Conservation (phyloP, 2,329 filamentous ascomycete species). For the Colletotrichum chlorophyti region DNA sequence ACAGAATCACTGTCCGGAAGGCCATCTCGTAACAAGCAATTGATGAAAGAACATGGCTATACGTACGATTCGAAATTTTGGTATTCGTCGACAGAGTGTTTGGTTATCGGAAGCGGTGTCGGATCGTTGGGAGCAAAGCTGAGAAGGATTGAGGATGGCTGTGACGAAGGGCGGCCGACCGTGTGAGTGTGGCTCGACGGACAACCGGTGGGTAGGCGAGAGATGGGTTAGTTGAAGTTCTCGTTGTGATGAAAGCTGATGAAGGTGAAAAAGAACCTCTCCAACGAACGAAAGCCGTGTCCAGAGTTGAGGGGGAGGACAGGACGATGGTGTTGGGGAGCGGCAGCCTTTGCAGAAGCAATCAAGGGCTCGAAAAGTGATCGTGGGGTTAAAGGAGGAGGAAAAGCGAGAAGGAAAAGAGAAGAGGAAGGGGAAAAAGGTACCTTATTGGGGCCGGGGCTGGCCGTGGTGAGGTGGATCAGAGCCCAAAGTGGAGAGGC, state of each 20-base stretch:
- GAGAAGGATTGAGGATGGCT: neutral
- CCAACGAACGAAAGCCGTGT: constrained; percentile 25
- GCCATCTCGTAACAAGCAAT: too few relatives aligned
- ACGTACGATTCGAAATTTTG: too few relatives aligned
- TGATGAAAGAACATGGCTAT: too few relatives aligned
- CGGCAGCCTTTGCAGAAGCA: constrained; percentile 21
- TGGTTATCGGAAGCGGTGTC: constrained; percentile 27
- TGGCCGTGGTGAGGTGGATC: constrained; percentile 28
- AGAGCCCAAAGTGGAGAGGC: constrained; percentile 30
- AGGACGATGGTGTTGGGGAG: constrained; percentile 20
- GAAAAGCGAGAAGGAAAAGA: constrained; percentile 2
- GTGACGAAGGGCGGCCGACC: constrained; percentile 26
- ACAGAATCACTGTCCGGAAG: neutral
- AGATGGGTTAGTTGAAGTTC: neutral
- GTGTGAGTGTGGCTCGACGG: constrained; percentile 1
- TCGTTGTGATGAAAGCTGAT: constrained; percentile 12
- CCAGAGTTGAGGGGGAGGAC: constrained; percentile 25
- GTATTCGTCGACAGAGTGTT: too few relatives aligned
- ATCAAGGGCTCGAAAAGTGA: constrained; percentile 22
- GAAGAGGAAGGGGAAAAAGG: constrained; percentile 20
- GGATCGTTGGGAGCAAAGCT: constrained; percentile 16
- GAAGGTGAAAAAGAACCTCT: neutral
- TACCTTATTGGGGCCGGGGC: constrained; percentile 29
- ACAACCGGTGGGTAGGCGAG: constrained; percentile 8
- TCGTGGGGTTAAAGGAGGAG: constrained; percentile 28